Percentiles rank a stretch among this genome's conserved stretches.
Conservation (phyloP, 2,329 filamentous ascomycete species). For the Fusarium tuaranense region DNA sequence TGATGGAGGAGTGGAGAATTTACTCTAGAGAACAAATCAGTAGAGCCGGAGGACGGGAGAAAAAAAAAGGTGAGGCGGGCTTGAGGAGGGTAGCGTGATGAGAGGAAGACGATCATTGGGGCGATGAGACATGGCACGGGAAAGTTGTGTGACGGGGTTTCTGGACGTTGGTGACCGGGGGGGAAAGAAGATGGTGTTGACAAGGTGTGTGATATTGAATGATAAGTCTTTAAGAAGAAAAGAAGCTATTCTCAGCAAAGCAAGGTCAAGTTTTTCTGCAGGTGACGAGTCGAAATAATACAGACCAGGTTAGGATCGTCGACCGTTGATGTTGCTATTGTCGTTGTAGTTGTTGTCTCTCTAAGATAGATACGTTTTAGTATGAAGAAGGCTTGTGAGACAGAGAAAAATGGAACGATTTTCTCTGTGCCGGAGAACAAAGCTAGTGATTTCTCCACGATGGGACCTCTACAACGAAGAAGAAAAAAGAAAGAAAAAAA, state of each 20-base stretch:
- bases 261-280: background rate
- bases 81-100: conserved; percentile 35
- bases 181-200: background rate
- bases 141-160: conserved; percentile 14
- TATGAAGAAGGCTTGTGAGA: conserved; percentile 5
- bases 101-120: conserved; percentile 38
- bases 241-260: conserved; percentile 28
- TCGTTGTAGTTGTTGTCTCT: background rate
- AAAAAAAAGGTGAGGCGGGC: conserved; percentile 35
- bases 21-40: conserved; percentile 14
- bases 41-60: background rate
- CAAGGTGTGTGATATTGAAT: background rate
- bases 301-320: background rate
- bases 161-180: background rate
- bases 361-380: background rate
- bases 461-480: background rate
- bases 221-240: background rate
- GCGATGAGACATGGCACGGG: conserved; percentile 27
- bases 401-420: conserved; percentile 9
- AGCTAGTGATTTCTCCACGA: background rate
- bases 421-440: background rate
- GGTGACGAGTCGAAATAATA: background rate
- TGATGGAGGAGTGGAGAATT: conserved; percentile 25
- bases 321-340: background rate
- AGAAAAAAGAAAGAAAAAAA: background rate